These are phyloP conservation scores for Globisporangium nodosum DNA, from an alignment of 352 stramenopile genomes.

Conservation along the genomic window DNA sequence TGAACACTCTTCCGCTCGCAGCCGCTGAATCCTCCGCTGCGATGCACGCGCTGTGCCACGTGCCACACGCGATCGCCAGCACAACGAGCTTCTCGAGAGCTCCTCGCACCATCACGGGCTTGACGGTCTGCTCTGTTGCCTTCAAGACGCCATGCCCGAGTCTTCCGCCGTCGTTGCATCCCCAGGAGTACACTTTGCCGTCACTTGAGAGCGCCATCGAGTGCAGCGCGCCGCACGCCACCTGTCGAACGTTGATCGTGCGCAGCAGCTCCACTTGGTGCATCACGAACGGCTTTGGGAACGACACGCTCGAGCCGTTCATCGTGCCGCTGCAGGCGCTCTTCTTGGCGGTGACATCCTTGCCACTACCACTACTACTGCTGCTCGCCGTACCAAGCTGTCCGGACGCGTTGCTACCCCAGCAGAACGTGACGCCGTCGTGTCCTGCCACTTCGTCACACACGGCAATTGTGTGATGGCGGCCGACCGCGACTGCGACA, in stretches of 20 bases:
- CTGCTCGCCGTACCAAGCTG: conserved; percentile 40
- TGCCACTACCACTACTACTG: not conserved
- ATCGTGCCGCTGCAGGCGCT: conserved; percentile 2
- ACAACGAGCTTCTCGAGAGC: conserved; percentile 25
- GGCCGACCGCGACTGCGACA: conserved; percentile 48
- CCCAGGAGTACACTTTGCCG: conserved; percentile 92
- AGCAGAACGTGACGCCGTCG: conserved; percentile 61
- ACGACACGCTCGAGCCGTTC: conserved; percentile 15
- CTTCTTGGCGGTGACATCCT: not conserved
- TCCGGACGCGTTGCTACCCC: conserved; percentile 69
- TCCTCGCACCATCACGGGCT: conserved; percentile 33
- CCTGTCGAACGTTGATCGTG: conserved; percentile 52
- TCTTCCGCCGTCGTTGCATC: conserved; percentile 85
- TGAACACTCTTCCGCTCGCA: conserved; percentile 38
- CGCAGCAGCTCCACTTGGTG: conserved; percentile 50
- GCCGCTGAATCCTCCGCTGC: conserved; percentile 13
- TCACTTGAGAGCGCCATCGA: conserved; percentile 81
- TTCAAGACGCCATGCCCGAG: conserved; percentile 28
- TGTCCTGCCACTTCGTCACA: conserved; percentile 64
- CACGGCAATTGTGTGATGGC: conserved; percentile 57
- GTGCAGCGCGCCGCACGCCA: conserved; percentile 89
- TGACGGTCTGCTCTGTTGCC: conserved; percentile 8
- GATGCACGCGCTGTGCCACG: conserved; percentile 73
- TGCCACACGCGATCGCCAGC: conserved; percentile 57
- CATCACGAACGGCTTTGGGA: conserved; percentile 51